These are phyloP conservation scores for Vitis riparia DNA, from an alignment of 164 flowering plant genomes.

Conservation along the genomic window DNA sequence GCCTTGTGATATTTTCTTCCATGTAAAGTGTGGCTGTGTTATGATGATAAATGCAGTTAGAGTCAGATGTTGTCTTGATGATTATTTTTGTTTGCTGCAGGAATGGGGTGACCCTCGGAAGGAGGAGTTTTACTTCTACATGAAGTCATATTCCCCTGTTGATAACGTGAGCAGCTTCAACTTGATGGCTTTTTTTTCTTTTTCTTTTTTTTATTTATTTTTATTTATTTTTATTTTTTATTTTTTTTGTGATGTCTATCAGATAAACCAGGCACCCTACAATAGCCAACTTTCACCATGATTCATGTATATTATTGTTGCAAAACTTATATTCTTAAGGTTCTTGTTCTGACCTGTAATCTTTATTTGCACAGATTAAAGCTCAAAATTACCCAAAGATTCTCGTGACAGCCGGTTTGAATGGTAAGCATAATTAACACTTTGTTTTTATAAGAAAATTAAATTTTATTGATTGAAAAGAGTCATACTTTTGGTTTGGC, in stretches of 20 bases:
- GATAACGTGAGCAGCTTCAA: constrained; percentile 56
- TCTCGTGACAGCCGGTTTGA: constrained; percentile 83
- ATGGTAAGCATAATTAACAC: constrained; percentile 51
- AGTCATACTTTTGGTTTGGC: background rate
- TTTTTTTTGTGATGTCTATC: background rate
- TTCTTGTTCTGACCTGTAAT: background rate
- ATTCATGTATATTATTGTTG: background rate
- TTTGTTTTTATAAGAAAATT: too few relatives aligned
- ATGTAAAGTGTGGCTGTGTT: background rate
- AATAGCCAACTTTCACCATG: background rate
- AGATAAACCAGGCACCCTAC: background rate
- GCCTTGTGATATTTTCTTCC: background rate
- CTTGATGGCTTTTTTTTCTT: background rate
- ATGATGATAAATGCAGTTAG: background rate
- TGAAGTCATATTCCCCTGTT: constrained; percentile 89
- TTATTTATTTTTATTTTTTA: background rate
- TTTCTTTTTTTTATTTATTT: background rate
- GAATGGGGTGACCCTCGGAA: constrained; percentile 92
- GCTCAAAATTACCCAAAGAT: constrained; percentile 82
- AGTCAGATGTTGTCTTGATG: background rate
- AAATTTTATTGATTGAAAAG: too few relatives aligned
- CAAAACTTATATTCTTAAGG: background rate
- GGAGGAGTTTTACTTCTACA: constrained; percentile 72
- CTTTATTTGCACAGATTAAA: constrained; percentile 47
- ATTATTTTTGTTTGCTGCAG: constrained; percentile 33